These are phyloP conservation scores for Scortechinia acanthostroma DNA, from an alignment of 2,329 filamentous ascomycete species.

Conservation along the genomic window DNA sequence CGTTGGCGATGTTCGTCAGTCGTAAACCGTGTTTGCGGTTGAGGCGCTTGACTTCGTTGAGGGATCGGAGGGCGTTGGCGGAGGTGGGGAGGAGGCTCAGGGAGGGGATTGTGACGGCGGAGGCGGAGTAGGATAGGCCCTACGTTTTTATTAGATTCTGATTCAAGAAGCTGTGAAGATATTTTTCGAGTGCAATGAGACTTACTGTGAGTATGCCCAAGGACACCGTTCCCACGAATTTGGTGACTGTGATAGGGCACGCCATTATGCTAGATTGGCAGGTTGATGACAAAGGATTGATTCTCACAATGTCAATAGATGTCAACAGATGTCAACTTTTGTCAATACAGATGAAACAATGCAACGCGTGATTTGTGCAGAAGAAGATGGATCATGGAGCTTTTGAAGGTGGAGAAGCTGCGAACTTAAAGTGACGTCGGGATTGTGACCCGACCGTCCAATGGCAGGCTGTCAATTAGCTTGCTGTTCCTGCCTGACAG, in stretches of 20 bases:
- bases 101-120: constrained; percentile 70
- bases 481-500: no score
- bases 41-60: constrained; percentile 53
- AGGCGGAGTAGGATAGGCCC: constrained; percentile 84
- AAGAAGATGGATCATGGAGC: no score
- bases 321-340: no score
- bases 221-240: constrained; percentile 88
- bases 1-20: constrained; percentile 62
- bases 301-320: no score
- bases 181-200: no score
- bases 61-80: constrained; percentile 59
- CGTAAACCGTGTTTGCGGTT: constrained; percentile 44
- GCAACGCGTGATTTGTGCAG: no score
- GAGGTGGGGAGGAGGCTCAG: constrained; percentile 77
- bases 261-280: neutral
- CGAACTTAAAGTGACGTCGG: neutral
- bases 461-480: no score
- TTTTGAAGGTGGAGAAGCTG: no score
- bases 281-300: no score
- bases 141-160: constrained; percentile 34
- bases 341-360: no score
- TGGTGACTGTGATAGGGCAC: constrained; percentile 50
- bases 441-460: neutral
- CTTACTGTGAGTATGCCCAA: constrained; percentile 81
- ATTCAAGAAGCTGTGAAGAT: no score